Conservation (phyloP, 192 early-diverging fungal species). For the Linderina pennispora region DNA sequence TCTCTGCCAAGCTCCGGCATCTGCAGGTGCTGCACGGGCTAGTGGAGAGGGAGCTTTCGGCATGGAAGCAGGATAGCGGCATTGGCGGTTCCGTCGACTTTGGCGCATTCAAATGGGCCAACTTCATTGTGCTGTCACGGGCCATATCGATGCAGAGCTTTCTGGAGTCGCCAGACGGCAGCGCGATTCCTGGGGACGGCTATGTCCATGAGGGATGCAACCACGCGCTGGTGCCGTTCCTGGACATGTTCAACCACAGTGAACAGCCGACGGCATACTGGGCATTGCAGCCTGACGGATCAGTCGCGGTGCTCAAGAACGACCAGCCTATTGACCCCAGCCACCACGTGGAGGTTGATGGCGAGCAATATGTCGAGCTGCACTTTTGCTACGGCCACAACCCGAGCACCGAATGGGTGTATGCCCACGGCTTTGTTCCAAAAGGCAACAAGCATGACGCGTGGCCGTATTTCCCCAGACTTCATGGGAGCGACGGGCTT, state of each 20-base stretch:
- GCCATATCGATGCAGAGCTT: constrained; percentile 27
- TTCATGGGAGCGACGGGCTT: constrained; percentile 8
- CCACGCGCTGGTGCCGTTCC: constrained; percentile 17
- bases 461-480: constrained; percentile 25
- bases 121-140: constrained; percentile 21
- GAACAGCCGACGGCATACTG: constrained; percentile 11
- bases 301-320: constrained; percentile 3
- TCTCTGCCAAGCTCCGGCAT: constrained; percentile 17
- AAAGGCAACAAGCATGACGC: constrained; percentile 8
- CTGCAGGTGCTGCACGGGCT: constrained; percentile 9
- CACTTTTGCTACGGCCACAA: constrained; percentile 25
- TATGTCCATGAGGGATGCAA: constrained; percentile 7
- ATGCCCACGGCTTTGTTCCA: constrained; percentile 34
- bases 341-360: background rate
- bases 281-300: constrained; percentile 7
- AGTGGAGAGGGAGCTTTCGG: constrained; percentile 1
- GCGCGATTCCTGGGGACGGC: background rate
- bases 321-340: background rate
- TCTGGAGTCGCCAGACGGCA: background rate
- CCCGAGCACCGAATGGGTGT: constrained; percentile 31
- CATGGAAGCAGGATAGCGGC: background rate
- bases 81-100: background rate
- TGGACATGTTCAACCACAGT: constrained; percentile 36
- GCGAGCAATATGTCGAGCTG: constrained; percentile 5
- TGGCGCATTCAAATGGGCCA: constrained; percentile 25